Percentiles rank a stretch among this genome's conserved stretches.
Conservation (phyloP, 1,284 basidiomycete species). For the Mrakiaceae sp. region DNA sequence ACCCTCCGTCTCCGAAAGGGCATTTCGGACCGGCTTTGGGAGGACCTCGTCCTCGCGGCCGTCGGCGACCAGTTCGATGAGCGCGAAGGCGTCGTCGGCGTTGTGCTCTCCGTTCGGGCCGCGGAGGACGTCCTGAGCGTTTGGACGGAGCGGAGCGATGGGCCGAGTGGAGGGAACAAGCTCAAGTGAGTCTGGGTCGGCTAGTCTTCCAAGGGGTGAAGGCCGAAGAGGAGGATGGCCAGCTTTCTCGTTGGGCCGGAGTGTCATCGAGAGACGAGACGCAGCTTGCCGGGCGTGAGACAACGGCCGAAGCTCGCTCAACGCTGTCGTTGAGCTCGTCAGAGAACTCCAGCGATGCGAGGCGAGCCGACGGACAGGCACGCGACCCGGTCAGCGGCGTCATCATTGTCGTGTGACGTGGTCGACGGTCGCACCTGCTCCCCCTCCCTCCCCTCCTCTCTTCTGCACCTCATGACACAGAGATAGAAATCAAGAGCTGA, state of each 20-base stretch:
- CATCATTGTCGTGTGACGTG: too few relatives aligned
- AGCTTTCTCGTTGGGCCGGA: too few relatives aligned
- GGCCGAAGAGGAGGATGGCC: too few relatives aligned
- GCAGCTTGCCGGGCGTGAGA: too few relatives aligned
- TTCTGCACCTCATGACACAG: background rate
- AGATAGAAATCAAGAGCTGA: background rate
- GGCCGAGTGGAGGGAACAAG: constrained; percentile 27
- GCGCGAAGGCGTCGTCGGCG: constrained; percentile 30
- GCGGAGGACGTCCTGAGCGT: constrained; percentile 37
- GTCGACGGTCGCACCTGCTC: too few relatives aligned
- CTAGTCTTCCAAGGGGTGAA: too few relatives aligned
- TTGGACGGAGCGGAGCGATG: constrained; percentile 35
- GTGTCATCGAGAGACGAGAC: too few relatives aligned
- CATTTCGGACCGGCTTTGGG: constrained; percentile 32
- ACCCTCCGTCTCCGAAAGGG: constrained; percentile 33
- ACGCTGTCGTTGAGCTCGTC: too few relatives aligned
- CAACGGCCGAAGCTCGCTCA: too few relatives aligned
- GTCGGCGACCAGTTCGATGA: constrained; percentile 37
- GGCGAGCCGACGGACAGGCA: too few relatives aligned
- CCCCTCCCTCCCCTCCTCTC: background rate
- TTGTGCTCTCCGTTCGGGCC: constrained; percentile 28
- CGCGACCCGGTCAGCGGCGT: too few relatives aligned
- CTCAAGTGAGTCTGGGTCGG: constrained; percentile 28
- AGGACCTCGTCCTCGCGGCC: constrained; percentile 26
- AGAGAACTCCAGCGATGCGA: too few relatives aligned